Evolutionary conservation across 768 basidiomycete species (phyloP).

Genomic region (Mycena pura): DNA sequence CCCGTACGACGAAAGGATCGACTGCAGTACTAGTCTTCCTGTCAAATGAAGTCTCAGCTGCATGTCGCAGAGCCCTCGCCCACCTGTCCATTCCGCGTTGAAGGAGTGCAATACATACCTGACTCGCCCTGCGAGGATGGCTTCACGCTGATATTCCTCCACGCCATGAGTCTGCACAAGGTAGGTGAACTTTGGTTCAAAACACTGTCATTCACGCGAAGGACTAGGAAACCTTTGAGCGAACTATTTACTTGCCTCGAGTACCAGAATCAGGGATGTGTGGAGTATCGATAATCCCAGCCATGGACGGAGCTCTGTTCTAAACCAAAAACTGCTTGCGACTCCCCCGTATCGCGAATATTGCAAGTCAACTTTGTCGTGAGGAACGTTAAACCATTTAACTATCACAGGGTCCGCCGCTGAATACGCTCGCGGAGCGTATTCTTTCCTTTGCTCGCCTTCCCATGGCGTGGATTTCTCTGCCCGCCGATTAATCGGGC

Average conservation of each 20-base stretch:
- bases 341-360: conserved; percentile 10
- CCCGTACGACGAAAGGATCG: too few species aligned
- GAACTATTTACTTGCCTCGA: not conserved
- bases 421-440: conserved; percentile 11
- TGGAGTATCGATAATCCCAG: too few species aligned
- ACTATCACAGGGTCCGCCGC: conserved; percentile 14
- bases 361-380: conserved; percentile 3
- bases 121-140: conserved; percentile 6
- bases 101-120: not conserved
- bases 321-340: conserved; percentile 11
- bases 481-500: not conserved
- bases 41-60: conserved; percentile 7
- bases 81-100: conserved; percentile 12
- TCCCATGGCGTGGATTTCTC: conserved; percentile 10
- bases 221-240: too few species aligned
- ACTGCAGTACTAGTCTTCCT: too few species aligned
- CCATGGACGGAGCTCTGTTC: too few species aligned
- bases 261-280: not conserved
- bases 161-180: conserved; percentile 15
- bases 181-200: too few species aligned
- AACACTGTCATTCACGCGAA: too few species aligned
- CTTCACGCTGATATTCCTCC: conserved; percentile 7
- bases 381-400: not conserved
- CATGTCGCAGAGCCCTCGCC: too few species aligned
- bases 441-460: conserved; percentile 6